Base-by-base conservation (phyloP, 371 early-diverging fungal genomes). In the Rhizopus delemar region DNA sequence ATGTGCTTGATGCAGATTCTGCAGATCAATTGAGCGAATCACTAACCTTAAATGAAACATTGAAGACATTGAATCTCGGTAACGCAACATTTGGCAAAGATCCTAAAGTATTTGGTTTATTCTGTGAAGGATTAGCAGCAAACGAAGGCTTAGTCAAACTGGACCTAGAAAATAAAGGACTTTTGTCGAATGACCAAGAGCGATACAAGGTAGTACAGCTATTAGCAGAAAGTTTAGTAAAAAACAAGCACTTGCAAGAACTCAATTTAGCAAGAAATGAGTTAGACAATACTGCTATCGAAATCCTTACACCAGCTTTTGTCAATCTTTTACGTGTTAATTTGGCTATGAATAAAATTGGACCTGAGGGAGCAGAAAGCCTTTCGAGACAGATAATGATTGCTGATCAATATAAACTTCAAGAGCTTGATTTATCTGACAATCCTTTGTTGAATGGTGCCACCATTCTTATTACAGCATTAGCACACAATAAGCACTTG, bases 81-180 rank as follows among this genome's bases (percentile, higher is more conserved):
- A 70, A 69, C 16, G 54, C 71, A 12, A 58, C 50, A 5, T 62
- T 86, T 53, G 86, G 86, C 8, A 11, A 48, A 0, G 45, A 62
- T 16, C 5, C 41, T 5, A 41, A 60, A 5, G 59, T 71, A 11
- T 58, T 64, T 41, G 67, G 69, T 12, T 51, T 76, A 4, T 61
- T 86, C 11, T 69, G 78, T 38, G 79, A 77, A 51, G 84, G 84
- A 4, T 59, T 86, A 22, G 82, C 82, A 6, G 75, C 64, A 15
- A 83, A 82, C 52, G 73, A 76, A 59, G 82, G 83, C 0, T 39
- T 86, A 41, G 38, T 53, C 32, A 74, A 73, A n/a, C 51, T 86
- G 1, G 84, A 86, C 70, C 62, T 82, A 46, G 86, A 86, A 53
- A 83, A 83, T 59, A 86, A 86, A 57, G 82, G 82, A 0, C 50